Conservation (phyloP, 2,329 filamentous ascomycete species). For the Penicillium expansum region DNA sequence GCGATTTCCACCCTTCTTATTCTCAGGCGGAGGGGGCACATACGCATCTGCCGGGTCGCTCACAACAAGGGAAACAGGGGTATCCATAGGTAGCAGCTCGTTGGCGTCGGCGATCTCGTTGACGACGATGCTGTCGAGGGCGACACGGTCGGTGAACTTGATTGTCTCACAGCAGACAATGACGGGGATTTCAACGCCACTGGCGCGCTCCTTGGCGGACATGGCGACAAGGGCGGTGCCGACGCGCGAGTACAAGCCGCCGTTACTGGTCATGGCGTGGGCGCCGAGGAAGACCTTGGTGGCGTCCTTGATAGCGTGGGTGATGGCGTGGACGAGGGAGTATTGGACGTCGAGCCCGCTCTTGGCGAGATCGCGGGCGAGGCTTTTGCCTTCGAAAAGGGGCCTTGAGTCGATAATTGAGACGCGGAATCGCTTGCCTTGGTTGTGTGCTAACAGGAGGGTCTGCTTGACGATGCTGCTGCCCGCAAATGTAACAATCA, state of each 20-base stretch:
- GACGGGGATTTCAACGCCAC: constrained; percentile 67
- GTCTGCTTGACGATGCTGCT: constrained; percentile 83
- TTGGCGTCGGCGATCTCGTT: constrained; percentile 85
- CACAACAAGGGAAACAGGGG: constrained; percentile 30
- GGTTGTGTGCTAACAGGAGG: constrained; percentile 66
- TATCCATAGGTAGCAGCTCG: constrained; percentile 50
- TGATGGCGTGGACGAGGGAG: constrained; percentile 73
- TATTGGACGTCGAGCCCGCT: constrained; percentile 77
- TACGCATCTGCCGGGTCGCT: constrained; percentile 25
- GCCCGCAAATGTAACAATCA: constrained; percentile 82
- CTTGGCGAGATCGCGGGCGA: constrained; percentile 68
- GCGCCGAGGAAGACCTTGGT: constrained; percentile 80
- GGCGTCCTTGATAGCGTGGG: constrained; percentile 67
- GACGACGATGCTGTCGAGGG: constrained; percentile 85
- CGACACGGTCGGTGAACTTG: constrained; percentile 89
- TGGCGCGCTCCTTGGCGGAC: constrained; percentile 63
- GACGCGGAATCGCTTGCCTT: constrained; percentile 76
- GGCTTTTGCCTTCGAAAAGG: constrained; percentile 65
- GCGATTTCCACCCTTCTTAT: constrained; percentile 35
- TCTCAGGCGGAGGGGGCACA: constrained; percentile 20
- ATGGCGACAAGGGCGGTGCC: constrained; percentile 86
- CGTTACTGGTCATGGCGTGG: constrained; percentile 94
- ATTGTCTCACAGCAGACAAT: constrained; percentile 90
- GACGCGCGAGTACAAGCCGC: constrained; percentile 79
- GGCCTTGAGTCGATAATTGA: constrained; percentile 77